phyloP scores from a whole-genome alignment of 768 basidiomycete species.

The Leccinum broughii region DNA sequence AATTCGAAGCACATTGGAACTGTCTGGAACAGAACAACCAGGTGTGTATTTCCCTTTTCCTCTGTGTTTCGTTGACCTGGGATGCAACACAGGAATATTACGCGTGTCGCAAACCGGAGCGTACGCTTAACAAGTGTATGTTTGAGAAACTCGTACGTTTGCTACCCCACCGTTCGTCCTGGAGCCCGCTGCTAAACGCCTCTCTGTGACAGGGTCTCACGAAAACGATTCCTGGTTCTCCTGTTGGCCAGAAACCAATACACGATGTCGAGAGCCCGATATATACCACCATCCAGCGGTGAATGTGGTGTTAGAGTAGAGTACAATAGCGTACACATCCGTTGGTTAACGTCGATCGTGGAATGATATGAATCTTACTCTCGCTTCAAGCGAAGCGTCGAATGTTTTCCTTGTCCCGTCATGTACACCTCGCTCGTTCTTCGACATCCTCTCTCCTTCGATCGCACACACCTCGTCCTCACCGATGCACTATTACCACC shows the following conservation, averaged over 20 bases:
- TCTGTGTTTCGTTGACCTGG: background rate
- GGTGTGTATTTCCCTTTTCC: constrained; percentile 42
- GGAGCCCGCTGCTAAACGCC: background rate
- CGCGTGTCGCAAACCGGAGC: constrained; percentile 86
- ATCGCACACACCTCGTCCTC: background rate
- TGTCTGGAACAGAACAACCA: constrained; percentile 96
- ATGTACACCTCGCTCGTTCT: constrained; percentile 22
- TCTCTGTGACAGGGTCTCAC: constrained; percentile 67
- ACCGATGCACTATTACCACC: constrained; percentile 7
- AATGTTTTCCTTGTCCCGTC: constrained; percentile 32
- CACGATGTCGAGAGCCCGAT: constrained; percentile 88
- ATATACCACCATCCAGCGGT: constrained; percentile 85
- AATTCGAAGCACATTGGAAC: constrained; percentile 91
- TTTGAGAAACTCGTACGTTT: constrained; percentile 91
- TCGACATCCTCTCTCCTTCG: background rate
- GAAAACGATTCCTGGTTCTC: constrained; percentile 89
- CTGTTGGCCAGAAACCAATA: constrained; percentile 77
- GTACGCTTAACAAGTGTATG: constrained; percentile 88
- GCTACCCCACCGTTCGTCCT: background rate
- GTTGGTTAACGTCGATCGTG: too few relatives aligned
- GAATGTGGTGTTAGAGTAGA: constrained; percentile 28
- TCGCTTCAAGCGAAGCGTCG: background rate
- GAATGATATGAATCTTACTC: too few relatives aligned
- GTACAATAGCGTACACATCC: constrained; percentile 2
- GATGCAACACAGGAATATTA: constrained; percentile 68